phyloP scores from a whole-genome alignment of 805 yeast genomes.

The Cyberlindnera meyerae region DNA sequence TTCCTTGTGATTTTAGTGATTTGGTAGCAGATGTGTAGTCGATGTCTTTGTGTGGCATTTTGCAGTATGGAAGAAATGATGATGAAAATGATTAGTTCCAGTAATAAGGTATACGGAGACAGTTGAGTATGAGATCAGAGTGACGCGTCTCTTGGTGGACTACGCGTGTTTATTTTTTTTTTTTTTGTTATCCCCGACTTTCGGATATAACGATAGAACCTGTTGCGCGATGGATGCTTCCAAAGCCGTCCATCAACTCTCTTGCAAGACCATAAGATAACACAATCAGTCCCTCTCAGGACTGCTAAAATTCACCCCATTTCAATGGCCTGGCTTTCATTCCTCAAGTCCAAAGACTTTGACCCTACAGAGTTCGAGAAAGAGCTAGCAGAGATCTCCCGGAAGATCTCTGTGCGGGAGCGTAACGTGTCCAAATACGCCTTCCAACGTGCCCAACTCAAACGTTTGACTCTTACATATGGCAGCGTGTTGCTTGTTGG shows the following conservation, averaged over 20 bases:
- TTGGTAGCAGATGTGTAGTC: constrained; percentile 10
- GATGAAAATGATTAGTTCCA: neutral
- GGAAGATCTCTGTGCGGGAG: constrained; percentile 29
- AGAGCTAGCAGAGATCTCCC: constrained; percentile 35
- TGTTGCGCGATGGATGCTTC: too few species aligned
- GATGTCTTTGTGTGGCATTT: constrained; percentile 15
- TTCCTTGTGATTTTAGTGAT: constrained; percentile 1
- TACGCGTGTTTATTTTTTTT: too few species aligned
- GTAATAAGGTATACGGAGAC: neutral
- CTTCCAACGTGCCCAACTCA: constrained; percentile 6
- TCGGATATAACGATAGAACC: neutral
- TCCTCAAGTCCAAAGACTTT: constrained; percentile 29
- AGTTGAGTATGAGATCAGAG: neutral
- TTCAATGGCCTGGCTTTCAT: constrained; percentile 23
- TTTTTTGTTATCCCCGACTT: neutral
- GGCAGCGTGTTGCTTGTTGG: constrained; percentile 11
- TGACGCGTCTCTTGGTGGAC: neutral
- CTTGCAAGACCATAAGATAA: too few species aligned
- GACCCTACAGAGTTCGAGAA: constrained; percentile 42
- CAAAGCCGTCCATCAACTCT: too few species aligned
- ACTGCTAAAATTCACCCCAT: too few species aligned
- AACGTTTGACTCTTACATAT: constrained; percentile 7
- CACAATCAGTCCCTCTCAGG: too few species aligned
- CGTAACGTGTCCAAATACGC: constrained; percentile 21
- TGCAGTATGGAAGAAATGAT: too few species aligned